These are phyloP conservation scores for Lyophyllum shimeji DNA, from an alignment of 768 basidiomycete species.

Conservation along the genomic window DNA sequence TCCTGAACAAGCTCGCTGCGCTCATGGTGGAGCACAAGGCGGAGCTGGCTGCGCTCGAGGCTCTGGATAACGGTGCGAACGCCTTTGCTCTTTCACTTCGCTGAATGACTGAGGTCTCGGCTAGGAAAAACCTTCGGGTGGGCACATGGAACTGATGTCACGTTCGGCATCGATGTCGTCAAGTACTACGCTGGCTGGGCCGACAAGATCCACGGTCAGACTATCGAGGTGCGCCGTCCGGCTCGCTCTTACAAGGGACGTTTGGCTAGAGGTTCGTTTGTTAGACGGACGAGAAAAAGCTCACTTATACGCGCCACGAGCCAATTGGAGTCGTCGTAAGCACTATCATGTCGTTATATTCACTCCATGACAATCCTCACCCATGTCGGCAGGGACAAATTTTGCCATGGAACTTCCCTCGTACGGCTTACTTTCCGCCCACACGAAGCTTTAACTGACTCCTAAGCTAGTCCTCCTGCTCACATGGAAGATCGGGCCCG, in stretches of 20 bases:
- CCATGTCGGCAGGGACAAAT: conserved; percentile 23
- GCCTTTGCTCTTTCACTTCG: background rate
- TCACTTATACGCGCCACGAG: conserved; percentile 63
- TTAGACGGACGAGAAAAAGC: conserved; percentile 29
- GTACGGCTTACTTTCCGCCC: conserved; percentile 21
- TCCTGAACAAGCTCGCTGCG: conserved; percentile 49
- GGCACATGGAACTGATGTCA: conserved; percentile 24
- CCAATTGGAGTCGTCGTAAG: conserved; percentile 49
- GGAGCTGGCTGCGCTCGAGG: conserved; percentile 50
- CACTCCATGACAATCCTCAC: background rate
- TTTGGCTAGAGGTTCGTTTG: background rate
- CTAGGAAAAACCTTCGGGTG: conserved; percentile 30
- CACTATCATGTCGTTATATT: background rate
- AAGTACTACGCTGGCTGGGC: conserved; percentile 63
- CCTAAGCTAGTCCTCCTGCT: conserved; percentile 52
- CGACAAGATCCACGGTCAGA: conserved; percentile 54
- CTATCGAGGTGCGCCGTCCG: conserved; percentile 36
- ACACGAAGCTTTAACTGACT: background rate
- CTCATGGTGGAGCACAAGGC: conserved; percentile 49
- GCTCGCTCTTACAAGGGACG: background rate
- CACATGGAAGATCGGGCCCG: conserved; percentile 78
- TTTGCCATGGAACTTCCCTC: conserved; percentile 56
- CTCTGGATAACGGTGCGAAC: conserved; percentile 45
- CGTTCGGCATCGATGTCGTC: conserved; percentile 33
- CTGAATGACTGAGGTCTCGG: background rate